Conservation (phyloP, 805 yeast species). For the Kluyveromyces nonfermentans region DNA sequence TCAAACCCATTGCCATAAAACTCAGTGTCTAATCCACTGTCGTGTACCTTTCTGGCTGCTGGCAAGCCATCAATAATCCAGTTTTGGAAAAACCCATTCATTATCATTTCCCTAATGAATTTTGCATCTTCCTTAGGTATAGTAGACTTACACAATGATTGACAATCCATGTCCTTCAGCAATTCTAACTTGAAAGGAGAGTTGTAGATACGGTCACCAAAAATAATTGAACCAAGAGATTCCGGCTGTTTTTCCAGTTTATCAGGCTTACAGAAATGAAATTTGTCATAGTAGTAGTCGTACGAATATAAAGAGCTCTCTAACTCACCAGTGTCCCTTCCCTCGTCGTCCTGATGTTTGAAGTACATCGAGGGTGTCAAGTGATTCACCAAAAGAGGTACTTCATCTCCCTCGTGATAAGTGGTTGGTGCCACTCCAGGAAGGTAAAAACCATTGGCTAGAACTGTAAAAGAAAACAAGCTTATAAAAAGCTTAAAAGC, state of each 20-base stretch:
- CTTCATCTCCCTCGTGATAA: conserved; percentile 59
- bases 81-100: conserved; percentile 77
- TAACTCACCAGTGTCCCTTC: conserved; percentile 31
- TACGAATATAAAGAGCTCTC: conserved; percentile 60
- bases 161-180: conserved; percentile 65
- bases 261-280: conserved; percentile 74
- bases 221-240: conserved; percentile 83
- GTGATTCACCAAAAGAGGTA: conserved; percentile 81
- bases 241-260: conserved; percentile 59
- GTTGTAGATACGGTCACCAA: conserved; percentile 91
- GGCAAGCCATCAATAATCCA: conserved; percentile 96
- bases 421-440: conserved; percentile 97
- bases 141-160: conserved; percentile 46
- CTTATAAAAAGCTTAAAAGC: background rate
- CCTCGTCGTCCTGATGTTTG: conserved; percentile 33
- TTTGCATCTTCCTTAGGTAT: conserved; percentile 60
- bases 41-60: conserved; percentile 58
- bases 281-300: conserved; percentile 74
- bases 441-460: conserved; percentile 47
- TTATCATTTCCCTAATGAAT: conserved; percentile 70
- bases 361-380: conserved; percentile 63
- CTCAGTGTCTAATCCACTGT: conserved; percentile 46
- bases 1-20: conserved; percentile 78
- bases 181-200: conserved; percentile 80
- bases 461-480: background rate